Evolutionary conservation across 192 early-diverging fungal genomes (phyloP).

Genomic region (Coemansia sp.): DNA sequence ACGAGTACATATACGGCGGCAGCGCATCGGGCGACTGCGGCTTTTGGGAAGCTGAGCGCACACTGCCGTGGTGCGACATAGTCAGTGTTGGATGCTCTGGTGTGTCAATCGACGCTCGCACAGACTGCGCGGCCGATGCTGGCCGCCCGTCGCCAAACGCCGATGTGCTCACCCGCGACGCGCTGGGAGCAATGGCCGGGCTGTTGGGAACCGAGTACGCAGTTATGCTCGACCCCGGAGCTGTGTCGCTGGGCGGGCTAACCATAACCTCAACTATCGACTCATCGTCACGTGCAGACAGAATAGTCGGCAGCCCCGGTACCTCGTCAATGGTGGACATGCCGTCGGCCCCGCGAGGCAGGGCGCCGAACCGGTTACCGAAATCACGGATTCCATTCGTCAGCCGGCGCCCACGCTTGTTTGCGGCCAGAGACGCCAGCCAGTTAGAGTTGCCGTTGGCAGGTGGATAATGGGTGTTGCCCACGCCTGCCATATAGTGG

Average conservation of each 20-base stretch:
- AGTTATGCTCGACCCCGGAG: not conserved
- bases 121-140: not conserved
- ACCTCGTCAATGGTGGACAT: slow-evolving; percentile 12
- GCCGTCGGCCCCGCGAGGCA: slow-evolving; percentile 2
- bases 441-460: slow-evolving; percentile 9
- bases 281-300: slow-evolving; percentile 33
- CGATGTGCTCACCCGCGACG: not conserved
- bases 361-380: slow-evolving; percentile 5
- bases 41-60: slow-evolving; percentile 8
- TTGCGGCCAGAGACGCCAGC: slow-evolving; percentile 27
- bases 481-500: not conserved
- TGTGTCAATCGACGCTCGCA: not conserved
- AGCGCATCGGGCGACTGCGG: not conserved
- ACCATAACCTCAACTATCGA: slow-evolving; percentile 6
- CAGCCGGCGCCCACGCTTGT: slow-evolving; percentile 24
- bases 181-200: not conserved
- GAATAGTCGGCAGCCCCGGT: slow-evolving; percentile 28
- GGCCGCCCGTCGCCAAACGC: not conserved
- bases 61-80: slow-evolving; percentile 15
- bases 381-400: slow-evolving; percentile 23
- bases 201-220: slow-evolving; percentile 7
- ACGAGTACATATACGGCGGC: slow-evolving; percentile 7
- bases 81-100: not conserved
- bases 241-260: slow-evolving; percentile 3
- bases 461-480: not conserved